Evolutionary conservation across 441 rosid genomes (phyloP), one percentile per base, ranked within the genome.

Genomic region (Lepidium campestre): DNA sequence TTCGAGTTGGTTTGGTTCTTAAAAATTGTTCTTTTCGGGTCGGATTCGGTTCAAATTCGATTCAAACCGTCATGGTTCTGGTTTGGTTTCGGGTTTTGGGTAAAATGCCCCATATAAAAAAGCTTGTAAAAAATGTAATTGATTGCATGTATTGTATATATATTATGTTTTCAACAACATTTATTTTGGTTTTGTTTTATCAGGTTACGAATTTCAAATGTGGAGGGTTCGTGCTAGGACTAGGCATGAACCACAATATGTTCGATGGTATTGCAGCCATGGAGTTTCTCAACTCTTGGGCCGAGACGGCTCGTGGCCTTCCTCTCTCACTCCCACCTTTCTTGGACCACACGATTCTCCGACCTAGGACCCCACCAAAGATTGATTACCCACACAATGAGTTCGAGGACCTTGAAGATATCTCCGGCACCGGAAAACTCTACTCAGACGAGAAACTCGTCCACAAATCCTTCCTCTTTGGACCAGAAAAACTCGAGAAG

Each of bases 201-300:
- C 80, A 92, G 97, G 90, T 90, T 37, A 90, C 98, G 10, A 85
- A 79, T 66, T 88, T 90, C 84, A 81, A 82, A 42, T 86, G 87
- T 55, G 97, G 97, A 68, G 97, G 86, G 40, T 86, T 90, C 76
- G 79, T 77, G 35, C 76, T 93, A 12, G 98, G 97, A 47, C 67
- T 86, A 44, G 74, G 85, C 58, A 65, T 85, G 94, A 93, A 85
- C 80, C 98, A 93, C 55, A 88, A 91, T 10, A 80, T 86, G 90
- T 77, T 79, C 36, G 98, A 93, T 67, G 98, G 97, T 15, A 79
- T 88, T 7, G 88, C 70, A 29, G 97, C 94, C 6, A 88, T 90
- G 96, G 88, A 88, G 54, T 93, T 93, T 65, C 77, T 93, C 49
- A 88, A 85, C 68, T 87, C 94, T 11, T 90, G 97, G 96, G 94